phyloP scores from a whole-genome alignment of 257 asterid genomes.

The Datura wrightii region DNA sequence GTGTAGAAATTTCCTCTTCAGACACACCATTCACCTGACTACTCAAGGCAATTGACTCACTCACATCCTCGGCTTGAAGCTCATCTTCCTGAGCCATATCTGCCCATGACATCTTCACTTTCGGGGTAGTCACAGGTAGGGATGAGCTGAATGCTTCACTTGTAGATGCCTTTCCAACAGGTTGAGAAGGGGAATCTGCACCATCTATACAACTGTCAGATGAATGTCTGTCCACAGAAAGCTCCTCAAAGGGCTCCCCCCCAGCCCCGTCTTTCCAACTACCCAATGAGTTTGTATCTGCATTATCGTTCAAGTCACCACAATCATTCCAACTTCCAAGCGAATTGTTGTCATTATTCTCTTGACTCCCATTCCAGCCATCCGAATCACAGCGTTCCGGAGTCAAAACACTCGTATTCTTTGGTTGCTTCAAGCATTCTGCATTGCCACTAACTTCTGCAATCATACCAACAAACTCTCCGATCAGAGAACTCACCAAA shows the following conservation, averaged over 20 bases:
- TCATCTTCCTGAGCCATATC: constrained; percentile 96
- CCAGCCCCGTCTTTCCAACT: constrained; percentile 74
- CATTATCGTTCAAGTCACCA: constrained; percentile 52
- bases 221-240: constrained; percentile 26
- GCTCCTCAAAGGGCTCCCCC: constrained; percentile 46
- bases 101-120: constrained; percentile 83
- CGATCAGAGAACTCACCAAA: constrained; percentile 23
- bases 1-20: constrained; percentile 38
- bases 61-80: constrained; percentile 52
- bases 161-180: constrained; percentile 41
- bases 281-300: constrained; percentile 69
- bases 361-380: constrained; percentile 46
- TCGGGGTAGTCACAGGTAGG: constrained; percentile 43
- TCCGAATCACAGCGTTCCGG: constrained; percentile 38
- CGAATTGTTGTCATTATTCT: constrained; percentile 53
- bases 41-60: constrained; percentile 32
- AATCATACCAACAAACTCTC: constrained; percentile 25
- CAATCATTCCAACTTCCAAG: constrained; percentile 52
- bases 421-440: constrained; percentile 42
- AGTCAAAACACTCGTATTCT: constrained; percentile 41
- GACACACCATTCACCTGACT: constrained; percentile 37
- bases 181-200: constrained; percentile 4
- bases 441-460: constrained; percentile 36
- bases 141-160: constrained; percentile 46
- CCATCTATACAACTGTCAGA: constrained; percentile 6